Conservation (phyloP, 164 flowering plant genomes). For the Sedum album region DNA sequence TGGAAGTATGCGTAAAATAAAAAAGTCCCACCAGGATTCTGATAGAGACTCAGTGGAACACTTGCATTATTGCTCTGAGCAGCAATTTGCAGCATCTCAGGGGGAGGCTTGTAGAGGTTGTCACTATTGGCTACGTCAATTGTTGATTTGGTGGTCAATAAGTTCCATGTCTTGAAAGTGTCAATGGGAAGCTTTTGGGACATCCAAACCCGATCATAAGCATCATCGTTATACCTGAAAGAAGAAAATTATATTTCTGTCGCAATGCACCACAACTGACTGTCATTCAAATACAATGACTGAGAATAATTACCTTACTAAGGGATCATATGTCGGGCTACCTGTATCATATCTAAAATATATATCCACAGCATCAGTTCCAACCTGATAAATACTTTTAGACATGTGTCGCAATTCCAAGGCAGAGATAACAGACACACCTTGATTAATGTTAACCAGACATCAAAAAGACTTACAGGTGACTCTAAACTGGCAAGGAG, state of each 20-base stretch:
- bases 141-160: neutral
- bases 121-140: neutral
- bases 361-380: neutral
- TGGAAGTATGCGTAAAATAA: neutral
- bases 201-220: neutral
- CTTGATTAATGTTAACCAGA: slow-evolving; percentile 15
- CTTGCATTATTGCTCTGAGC: neutral
- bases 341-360: neutral
- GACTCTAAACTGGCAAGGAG: slow-evolving; percentile 10
- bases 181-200: neutral
- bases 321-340: neutral
- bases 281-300: neutral
- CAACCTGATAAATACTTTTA: neutral
- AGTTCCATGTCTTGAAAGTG: neutral
- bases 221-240: neutral
- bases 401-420: slow-evolving; percentile 8
- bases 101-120: too few relatives aligned
- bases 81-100: neutral
- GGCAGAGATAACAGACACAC: slow-evolving; percentile 20
- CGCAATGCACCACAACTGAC: too few relatives aligned
- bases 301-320: neutral
- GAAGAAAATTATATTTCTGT: too few relatives aligned
- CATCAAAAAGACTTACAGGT: slow-evolving; percentile 12
- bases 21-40: neutral
- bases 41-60: neutral